Evolutionary conservation across 768 basidiomycete species (phyloP), one percentile per base, ranked within the genome.

Genomic region (Suillus brevipes): DNA sequence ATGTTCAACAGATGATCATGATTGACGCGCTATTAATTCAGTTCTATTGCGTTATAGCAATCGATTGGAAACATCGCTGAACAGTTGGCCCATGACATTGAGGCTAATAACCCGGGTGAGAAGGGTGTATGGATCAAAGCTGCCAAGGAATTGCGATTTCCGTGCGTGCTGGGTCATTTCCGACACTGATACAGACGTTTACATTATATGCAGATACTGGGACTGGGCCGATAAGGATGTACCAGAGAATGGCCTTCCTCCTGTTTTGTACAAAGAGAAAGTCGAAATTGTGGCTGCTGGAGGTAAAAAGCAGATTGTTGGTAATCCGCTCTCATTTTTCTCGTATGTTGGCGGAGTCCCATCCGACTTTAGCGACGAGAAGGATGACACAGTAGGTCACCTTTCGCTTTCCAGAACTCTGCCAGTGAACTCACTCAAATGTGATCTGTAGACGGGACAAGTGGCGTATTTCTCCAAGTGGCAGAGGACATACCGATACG

Each of bases 181-280:
- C 7, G 23, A 37, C n/a, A 28, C 23, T 43, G n/a, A 25, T 23
- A 13, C 43, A 49, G 13, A 37, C 23, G 3, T 53, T 45, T 40
- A 45, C 8, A 18, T 65, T 23, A 18, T 34, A 5, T 25, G 16
- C 55, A 75, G 71, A 40, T 74, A 70, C 60, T 75, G 74, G 73
- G 72, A 75, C 61, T 75, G 74, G 73, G 74, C 69, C 2, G 74
- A 67, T 31, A 67, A 66, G 13, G 63, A 53, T 61, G 68, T 72
- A 16, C 64, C 65, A 13, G 23, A 36, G 18, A 58, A 70, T 20
- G 72, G 74, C 3, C 50, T 75, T 7, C 70, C 74, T 8, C 55
- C 72, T 40, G 58, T 75, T 5, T 67, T 74, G 34, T 67, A 66
- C 45, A 25, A 58, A 3, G 61, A 73, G 0, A 62, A 65, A n/a